Base-by-base conservation (phyloP, 78 protist genomes). In the Anaeramoeba ignava region DNA sequence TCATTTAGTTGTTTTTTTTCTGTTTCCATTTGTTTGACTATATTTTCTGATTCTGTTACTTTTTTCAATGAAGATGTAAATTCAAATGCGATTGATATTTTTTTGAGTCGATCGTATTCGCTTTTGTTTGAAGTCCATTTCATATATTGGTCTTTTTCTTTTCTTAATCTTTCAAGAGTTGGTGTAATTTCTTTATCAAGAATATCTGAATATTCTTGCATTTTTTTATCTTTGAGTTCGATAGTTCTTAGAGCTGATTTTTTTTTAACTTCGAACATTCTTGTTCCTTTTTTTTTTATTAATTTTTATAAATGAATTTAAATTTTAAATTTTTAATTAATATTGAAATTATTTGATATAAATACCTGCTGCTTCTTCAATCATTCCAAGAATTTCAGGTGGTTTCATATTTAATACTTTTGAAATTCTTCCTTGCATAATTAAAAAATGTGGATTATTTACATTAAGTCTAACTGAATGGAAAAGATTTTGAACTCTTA, bases 361-460 rank as follows among this genome's bases (percentile, higher is more conserved):
- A n/a, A n/a, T n/a, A 27, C 38, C 82, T 27, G 78, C 8, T 34
- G 39, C 82, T 82, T 97, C 99, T 87, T 95, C 99, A 33, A 98
- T 91, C 99, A 96, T 87, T 17, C 90, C 80, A 3, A 96, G 91
- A 38, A 95, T 91, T 84, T 98, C 99, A 0, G 42, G 91, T 34
- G 99, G 98, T 86, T 95, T 93, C 99, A 96, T 97, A 93, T 94
- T 95, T 85, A 98, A 81, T 27, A 98, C 84, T 90, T 96, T 97
- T 27, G 98, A 94, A 84, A 98, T 96, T 27, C 92, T 78, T 41
- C 99, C 99, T 81, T 98, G 99, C 99, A 98, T 97, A 88, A 98
- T 96, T 67, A 98, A 90, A 86, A 98, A 98, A 88, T 96, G 98
- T 34, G 99, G 99, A 90, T 97, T 97, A 93, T 98, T 95, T 39